Evolutionary conservation across 805 yeast genomes (phyloP).

Genomic region (Candida qinlingensis): DNA sequence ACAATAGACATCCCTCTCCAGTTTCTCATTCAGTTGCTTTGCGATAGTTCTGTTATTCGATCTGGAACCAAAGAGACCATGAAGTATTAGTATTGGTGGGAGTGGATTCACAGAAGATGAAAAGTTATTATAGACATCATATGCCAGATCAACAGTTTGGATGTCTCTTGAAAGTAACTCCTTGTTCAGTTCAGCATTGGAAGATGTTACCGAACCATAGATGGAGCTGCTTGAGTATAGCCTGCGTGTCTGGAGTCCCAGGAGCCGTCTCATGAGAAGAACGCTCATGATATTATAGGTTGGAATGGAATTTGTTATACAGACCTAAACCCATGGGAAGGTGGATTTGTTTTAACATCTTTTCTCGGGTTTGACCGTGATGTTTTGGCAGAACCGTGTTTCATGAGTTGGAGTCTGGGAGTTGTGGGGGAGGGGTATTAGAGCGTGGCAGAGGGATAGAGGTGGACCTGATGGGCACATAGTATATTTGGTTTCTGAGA

Average conservation of each 20-base stretch:
- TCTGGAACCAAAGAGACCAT: conserved; percentile 85
- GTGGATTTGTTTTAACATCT: no score
- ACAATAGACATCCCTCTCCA: conserved; percentile 58
- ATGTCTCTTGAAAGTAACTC: conserved; percentile 31
- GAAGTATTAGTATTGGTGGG: conserved; percentile 72
- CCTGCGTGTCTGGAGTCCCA: background rate
- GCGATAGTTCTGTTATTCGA: conserved; percentile 81
- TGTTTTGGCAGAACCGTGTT: no score
- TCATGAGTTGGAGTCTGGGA: no score
- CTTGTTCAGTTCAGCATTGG: conserved; percentile 20
- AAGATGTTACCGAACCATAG: background rate
- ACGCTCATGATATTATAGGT: background rate
- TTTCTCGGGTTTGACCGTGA: no score
- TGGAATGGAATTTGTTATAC: no score
- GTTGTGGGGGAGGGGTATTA: no score
- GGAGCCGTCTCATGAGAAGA: background rate
- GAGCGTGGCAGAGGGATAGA: no score
- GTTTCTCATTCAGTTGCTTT: conserved; percentile 40
- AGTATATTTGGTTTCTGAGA: no score
- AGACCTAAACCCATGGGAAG: no score
- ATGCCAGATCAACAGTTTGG: conserved; percentile 49
- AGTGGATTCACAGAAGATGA: conserved; percentile 21
- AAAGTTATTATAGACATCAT: conserved; percentile 39
- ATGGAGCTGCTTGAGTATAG: background rate
- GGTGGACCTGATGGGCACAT: no score